These are phyloP conservation scores for Ceratocystis variospora DNA, from an alignment of 2,329 filamentous ascomycete species.

Conservation along the genomic window DNA sequence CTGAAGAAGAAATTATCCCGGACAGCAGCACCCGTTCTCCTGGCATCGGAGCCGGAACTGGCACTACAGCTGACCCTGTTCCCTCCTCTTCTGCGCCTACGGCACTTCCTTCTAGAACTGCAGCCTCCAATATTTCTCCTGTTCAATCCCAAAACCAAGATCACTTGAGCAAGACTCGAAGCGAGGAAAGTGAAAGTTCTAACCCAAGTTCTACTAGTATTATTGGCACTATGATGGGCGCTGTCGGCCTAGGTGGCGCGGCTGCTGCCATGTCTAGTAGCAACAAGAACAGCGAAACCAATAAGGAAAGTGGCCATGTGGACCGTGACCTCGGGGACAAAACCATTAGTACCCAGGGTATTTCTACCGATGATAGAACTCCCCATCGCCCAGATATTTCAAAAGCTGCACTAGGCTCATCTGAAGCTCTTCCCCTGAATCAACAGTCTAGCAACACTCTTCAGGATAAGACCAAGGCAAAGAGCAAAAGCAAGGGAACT, in stretches of 20 bases:
- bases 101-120: not conserved
- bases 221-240: conserved; percentile 15
- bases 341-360: not conserved
- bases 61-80: not conserved
- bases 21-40: not conserved
- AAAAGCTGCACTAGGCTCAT: not conserved
- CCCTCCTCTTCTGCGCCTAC: not conserved
- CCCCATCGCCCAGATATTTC: not conserved
- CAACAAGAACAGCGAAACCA: conserved; percentile 4
- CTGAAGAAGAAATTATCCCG: not conserved
- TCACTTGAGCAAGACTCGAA: not conserved
- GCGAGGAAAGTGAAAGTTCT: not conserved
- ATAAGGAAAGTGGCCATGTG: not conserved
- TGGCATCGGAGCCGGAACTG: too few species aligned
- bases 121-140: not conserved
- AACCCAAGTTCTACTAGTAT: conserved; percentile 2
- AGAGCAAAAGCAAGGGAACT: too few species aligned
- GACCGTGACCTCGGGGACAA: not conserved
- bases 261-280: conserved; percentile 11
- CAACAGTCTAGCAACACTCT: not conserved
- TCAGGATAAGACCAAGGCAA: not conserved
- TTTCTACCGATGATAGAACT: not conserved
- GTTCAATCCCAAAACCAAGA: not conserved
- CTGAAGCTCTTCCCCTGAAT: not conserved
- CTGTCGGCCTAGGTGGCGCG: conserved; percentile 14